phyloP scores from a whole-genome alignment of 495 filamentous ascomycete species.

The Copromyces sp. region DNA sequence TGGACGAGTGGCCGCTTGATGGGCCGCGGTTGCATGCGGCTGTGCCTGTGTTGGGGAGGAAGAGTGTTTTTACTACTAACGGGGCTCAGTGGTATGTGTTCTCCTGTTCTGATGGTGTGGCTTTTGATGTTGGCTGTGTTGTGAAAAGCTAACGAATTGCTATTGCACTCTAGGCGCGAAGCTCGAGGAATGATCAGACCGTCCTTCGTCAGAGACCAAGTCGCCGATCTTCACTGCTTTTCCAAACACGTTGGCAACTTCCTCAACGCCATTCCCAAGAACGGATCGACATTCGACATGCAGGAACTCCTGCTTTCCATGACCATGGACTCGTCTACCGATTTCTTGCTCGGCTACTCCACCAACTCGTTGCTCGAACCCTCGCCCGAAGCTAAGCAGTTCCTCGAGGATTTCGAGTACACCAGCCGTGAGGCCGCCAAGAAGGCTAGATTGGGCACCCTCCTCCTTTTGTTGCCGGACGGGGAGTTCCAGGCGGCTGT shows the following conservation, averaged over 20 bases:
- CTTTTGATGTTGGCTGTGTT: not conserved
- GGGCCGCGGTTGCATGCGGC: conserved; percentile 20
- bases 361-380: conserved; percentile 24
- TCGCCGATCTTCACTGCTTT: conserved; percentile 43
- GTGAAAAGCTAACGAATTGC: not conserved
- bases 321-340: conserved; percentile 57
- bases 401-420: conserved; percentile 32
- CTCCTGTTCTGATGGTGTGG: not conserved
- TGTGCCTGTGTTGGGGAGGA: conserved; percentile 25
- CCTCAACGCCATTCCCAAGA: conserved; percentile 31
- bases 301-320: conserved; percentile 49
- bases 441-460: conserved; percentile 41
- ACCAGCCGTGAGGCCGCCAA: conserved; percentile 27
- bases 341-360: conserved; percentile 43
- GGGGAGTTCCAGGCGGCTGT: conserved; percentile 35
- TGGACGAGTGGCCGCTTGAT: conserved; percentile 46
- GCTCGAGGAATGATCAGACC: conserved; percentile 37
- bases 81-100: conserved; percentile 42
- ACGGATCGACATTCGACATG: conserved; percentile 45
- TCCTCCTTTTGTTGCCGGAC: conserved; percentile 42
- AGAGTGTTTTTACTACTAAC: conserved; percentile 60
- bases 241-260: conserved; percentile 48
- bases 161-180: conserved; percentile 23
- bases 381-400: conserved; percentile 23
- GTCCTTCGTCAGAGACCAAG: conserved; percentile 39